Base-by-base conservation (phyloP, 1,284 basidiomycete genomes). In the Trichosporon sp. region DNA sequence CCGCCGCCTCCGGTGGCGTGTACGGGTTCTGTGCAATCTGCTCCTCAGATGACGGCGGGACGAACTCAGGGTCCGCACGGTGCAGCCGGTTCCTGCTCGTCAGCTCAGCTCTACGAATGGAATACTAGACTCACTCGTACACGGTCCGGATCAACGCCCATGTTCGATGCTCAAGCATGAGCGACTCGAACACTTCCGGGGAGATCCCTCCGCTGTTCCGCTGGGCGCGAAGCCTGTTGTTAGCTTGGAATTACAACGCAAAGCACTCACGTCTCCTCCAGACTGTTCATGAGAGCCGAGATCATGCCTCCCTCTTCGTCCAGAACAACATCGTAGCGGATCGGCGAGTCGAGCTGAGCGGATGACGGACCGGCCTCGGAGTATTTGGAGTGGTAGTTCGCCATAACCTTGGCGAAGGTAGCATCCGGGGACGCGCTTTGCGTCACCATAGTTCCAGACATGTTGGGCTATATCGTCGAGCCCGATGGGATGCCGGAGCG, bases 81-180 rank as follows among this genome's bases (percentile, higher is more conserved):
- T 74, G 73, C 51, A 80, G 65, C 1, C 76, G 76, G 68, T 82
- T 81, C 31, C 81, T 83, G 66, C 1, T 14, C 11, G 61, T 73
- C 14, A 69, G 67, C 14, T 10, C 7, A 26, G 16, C 19, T 1
- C 10, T 7, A 2, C 35, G 35, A 14, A 43, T 6, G 37, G 26
- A 26, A 37, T 37, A n/a, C 8, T 2, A 6, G 1, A 73, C 81
- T 68, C 61, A 81, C 81, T 79, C 79, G 70, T 78, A 80, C 0
- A 83, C 75, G 1, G 81, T 71, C 35, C 81, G 70, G 7, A 83
- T 61, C 11, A 83, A 74, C 68, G 80, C 79, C 82, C 82, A 83
- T 54, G 82, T 81, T 31, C 82, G 74, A 70, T 83, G 82, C 68
- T 83, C 82, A n/a, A 77, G 69, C 61, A 80, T 67, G 21, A 82